phyloP scores from a whole-genome alignment of 2,329 filamentous ascomycete species.

The Zymoseptoria pseudotritici region DNA sequence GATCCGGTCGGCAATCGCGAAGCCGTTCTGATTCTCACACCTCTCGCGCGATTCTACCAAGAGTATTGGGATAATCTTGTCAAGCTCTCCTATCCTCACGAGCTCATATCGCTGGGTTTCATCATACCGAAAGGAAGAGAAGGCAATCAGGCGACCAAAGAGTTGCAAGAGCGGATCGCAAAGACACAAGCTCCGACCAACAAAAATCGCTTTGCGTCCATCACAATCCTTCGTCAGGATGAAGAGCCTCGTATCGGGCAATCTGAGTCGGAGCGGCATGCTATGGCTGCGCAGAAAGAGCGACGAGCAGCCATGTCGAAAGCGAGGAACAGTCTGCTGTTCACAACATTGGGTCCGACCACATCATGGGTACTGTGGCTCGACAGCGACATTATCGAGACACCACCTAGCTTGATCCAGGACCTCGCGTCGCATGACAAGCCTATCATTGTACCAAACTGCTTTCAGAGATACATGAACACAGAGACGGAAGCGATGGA shows the following conservation, averaged over 20 bases:
- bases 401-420: slow-evolving; percentile 76
- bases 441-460: slow-evolving; percentile 90
- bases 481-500: slow-evolving; percentile 64
- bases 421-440: slow-evolving; percentile 83
- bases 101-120: slow-evolving; percentile 89
- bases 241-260: slow-evolving; percentile 79
- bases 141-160: slow-evolving; percentile 76
- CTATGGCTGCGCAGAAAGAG: slow-evolving; percentile 79
- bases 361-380: slow-evolving; percentile 98
- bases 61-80: slow-evolving; percentile 93
- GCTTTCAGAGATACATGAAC: slow-evolving; percentile 72
- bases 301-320: slow-evolving; percentile 85
- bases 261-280: slow-evolving; percentile 81
- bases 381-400: slow-evolving; percentile 86
- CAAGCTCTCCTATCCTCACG: slow-evolving; percentile 79
- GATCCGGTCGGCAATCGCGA: slow-evolving; percentile 73
- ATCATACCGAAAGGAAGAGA: slow-evolving; percentile 92
- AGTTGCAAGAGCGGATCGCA: slow-evolving; percentile 75
- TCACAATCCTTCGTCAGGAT: slow-evolving; percentile 92
- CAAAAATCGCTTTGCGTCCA: slow-evolving; percentile 77
- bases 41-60: slow-evolving; percentile 86
- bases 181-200: slow-evolving; percentile 79
- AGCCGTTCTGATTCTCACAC: slow-evolving; percentile 83
- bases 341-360: slow-evolving; percentile 83
- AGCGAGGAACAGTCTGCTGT: slow-evolving; percentile 87